Percentiles rank a stretch among this genome's conserved stretches.
phyloP scores from a whole-genome alignment of 768 basidiomycete genomes.

The Saitozyma podzolica region DNA sequence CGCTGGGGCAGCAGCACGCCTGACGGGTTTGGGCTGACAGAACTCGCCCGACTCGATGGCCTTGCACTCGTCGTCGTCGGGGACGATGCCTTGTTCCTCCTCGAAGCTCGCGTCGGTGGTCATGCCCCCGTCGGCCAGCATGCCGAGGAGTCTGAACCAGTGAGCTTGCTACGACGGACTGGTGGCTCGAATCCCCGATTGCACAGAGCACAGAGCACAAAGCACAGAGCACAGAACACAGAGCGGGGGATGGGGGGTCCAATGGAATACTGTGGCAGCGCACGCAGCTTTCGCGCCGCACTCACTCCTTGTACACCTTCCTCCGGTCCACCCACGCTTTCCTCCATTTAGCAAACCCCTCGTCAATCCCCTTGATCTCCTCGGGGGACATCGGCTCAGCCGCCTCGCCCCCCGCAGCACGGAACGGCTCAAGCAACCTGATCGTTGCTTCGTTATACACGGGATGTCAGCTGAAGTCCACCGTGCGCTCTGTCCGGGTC shows the following conservation, averaged over 20 bases:
- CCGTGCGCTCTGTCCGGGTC: background rate
- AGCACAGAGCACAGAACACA: background rate
- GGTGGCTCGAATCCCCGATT: background rate
- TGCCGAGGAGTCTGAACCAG: conserved; percentile 67
- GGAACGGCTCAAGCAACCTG: conserved; percentile 31
- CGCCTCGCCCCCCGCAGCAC: conserved; percentile 14
- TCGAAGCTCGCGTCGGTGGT: conserved; percentile 66
- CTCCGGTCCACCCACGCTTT: conserved; percentile 74
- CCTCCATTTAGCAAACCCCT: conserved; percentile 77
- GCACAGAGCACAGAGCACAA: background rate
- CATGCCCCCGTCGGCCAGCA: conserved; percentile 68
- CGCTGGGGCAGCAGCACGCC: background rate
- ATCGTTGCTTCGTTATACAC: conserved; percentile 32
- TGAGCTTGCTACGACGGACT: background rate
- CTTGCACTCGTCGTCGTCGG: conserved; percentile 70
- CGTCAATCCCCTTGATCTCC: conserved; percentile 68
- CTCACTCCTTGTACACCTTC: conserved; percentile 75
- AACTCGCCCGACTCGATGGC: conserved; percentile 66
- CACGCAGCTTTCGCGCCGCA: conserved; percentile 13
- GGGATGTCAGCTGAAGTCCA: conserved; percentile 4
- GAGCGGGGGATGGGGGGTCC: background rate
- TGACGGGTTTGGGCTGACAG: conserved; percentile 52
- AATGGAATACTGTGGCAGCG: too few species aligned
- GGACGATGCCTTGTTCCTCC: conserved; percentile 79
- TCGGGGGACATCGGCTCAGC: conserved; percentile 60